These are phyloP conservation scores for Colletotrichum spaethianum DNA, from an alignment of 2,329 filamentous ascomycete genomes.

Conservation along the genomic window DNA sequence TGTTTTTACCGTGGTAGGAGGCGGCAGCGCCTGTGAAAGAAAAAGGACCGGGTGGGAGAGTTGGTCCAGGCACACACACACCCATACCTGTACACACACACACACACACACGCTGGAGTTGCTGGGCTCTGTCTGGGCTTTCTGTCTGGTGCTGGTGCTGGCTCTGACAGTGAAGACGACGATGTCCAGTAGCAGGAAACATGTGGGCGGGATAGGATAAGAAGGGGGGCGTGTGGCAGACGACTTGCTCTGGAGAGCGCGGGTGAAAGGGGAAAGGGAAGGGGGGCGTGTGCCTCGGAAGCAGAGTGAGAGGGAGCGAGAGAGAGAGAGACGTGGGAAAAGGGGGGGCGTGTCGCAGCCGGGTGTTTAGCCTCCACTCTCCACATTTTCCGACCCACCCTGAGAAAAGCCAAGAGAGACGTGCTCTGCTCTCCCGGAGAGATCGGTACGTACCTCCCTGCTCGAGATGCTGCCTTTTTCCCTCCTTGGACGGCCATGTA, in stretches of 20 bases:
- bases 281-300: conserved; percentile 15
- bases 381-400: conserved; percentile 18
- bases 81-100: no score
- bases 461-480: background rate
- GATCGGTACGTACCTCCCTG: conserved; percentile 24
- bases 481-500: conserved; percentile 9
- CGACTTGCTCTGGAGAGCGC: conserved; percentile 16
- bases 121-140: background rate
- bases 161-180: conserved; percentile 2
- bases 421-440: conserved; percentile 38
- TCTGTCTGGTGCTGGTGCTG: background rate
- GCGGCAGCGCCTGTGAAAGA: conserved; percentile 27
- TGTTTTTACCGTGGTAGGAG: conserved; percentile 29
- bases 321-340: background rate
- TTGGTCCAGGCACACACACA: background rate
- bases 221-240: background rate
- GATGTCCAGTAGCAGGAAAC: conserved; percentile 11
- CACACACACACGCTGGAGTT: background rate
- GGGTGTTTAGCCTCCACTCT: conserved; percentile 19
- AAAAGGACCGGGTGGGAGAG: conserved; percentile 17
- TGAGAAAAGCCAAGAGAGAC: conserved; percentile 36
- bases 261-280: conserved; percentile 28
- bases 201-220: conserved; percentile 1
- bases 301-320: background rate
- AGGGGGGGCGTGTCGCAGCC: background rate